Evolutionary conservation across 495 filamentous ascomycete genomes (phyloP), one percentile per base, ranked within the genome.

Genomic region (Penicillium robsamsonii): DNA sequence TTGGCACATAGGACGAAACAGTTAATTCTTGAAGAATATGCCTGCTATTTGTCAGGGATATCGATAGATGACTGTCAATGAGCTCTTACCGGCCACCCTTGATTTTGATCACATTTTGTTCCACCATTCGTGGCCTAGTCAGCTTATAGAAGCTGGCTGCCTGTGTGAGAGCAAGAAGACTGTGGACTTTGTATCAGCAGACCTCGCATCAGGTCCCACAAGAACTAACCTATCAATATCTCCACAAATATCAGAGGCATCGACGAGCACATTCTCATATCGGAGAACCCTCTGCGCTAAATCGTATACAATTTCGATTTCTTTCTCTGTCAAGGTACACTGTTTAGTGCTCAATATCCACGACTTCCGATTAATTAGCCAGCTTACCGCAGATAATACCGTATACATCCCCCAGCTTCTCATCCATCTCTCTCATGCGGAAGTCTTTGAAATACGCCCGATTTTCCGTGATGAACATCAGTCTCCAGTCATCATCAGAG

Each of bases 1-100:
- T 98, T 20, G 91, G 81, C 4, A 98, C 87, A 59, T 89, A 98
- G 0, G 90, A 88, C 0, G 90, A 74, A 5, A 97, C 91, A 0
- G 90, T 87, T 24, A 93, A 77, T 62, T 97, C 94, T 75, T 97
- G 94, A 11, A 98, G 75, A 2, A 90, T 83, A 73, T 97, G 95
- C 0, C 86, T 88, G 27, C 1, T 12, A 20, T 4, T 43, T 29
- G 43, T 75, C 43, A 73, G 64, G 5, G 50, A 10, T 43, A 49
- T 33, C 20, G 41, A 44, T 5, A 1, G 5, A 46, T n/a, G 7
- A 18, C 22, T 12, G 20, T 8, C 38, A 29, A 8, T 1, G 30
- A 41, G 13, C 4, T 53, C 75, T 61, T 73, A 85, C 83, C 92
- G 83, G n/a, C 94, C 94, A 27, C 79, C 86, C 68, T 82, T 80